Base-by-base conservation (phyloP, 2,329 filamentous ascomycete genomes). In the Leptographium lundbergii region DNA sequence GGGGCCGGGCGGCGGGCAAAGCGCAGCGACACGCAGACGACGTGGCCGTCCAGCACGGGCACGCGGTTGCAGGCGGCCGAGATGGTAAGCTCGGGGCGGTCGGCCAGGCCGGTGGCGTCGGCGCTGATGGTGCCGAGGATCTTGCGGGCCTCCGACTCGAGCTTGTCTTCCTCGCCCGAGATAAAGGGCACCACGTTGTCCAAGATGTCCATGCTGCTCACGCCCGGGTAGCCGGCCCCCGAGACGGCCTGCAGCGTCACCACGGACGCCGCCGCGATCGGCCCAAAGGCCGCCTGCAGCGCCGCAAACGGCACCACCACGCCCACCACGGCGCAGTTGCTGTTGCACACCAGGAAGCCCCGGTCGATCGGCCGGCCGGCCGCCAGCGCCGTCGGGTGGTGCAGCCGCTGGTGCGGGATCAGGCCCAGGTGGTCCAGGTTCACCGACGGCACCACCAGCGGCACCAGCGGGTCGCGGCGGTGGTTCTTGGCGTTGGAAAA, bases 401-500 rank as follows among this genome's bases (percentile, higher is more conserved):
- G 79, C 69, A 83, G 79, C 63, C 89, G 82, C 76, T 97, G 92
- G 73, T 95, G 86, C n/a, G 88, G 86, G 69, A 97, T 92, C 62
- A 96, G 80, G 69, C 87, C 82, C 67, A 96, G 81, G 73, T 97
- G 92, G 51, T 82, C 74, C 14, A 95, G 84, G 77, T 97, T 97
- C 72, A 97, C 91, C 24, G 91, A 96, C 1, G 94, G 94, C 10
- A 97, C 91, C 64, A 97, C 88, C 68, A 97, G 85, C 13, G 94
- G 94, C 2, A 96, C 91, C 55, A 92, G 78, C 24, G 91, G 90
- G 71, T 96, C 86, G 70, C 87, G 87, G 67, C 94, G 88, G 80
- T 96, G 90, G 81, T 96, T 97, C 75, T 96, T 96, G 57, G 94
- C 91, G 73, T 97, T 99, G 67, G 91, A 96, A 78, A 99, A 97